phyloP scores from a whole-genome alignment of 2,329 filamentous ascomycete species.

The Orbilia ellipsospora region DNA sequence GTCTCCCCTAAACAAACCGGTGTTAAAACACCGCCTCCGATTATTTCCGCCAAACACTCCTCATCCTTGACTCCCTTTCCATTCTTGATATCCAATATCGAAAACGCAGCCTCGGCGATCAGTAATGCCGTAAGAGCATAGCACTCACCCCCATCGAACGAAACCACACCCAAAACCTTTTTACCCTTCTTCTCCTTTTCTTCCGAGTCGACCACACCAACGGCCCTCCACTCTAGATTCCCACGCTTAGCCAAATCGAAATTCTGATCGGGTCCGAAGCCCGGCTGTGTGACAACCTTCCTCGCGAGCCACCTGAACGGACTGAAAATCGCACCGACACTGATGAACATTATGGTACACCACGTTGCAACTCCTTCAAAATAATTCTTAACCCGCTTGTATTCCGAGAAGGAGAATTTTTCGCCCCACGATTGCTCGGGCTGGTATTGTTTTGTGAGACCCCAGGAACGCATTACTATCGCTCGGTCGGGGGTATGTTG shows the following conservation, averaged over 20 bases:
- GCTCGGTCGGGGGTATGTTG: constrained; percentile 67
- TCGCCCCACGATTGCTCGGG: constrained; percentile 69
- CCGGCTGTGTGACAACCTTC: constrained; percentile 55
- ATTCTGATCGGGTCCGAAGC: constrained; percentile 57
- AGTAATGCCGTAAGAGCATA: constrained; percentile 58
- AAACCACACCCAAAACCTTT: constrained; percentile 57
- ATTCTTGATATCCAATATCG: constrained; percentile 46
- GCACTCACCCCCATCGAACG: constrained; percentile 55
- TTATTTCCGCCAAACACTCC: constrained; percentile 62
- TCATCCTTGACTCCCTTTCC: constrained; percentile 53
- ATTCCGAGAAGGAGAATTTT: constrained; percentile 71
- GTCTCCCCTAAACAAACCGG: constrained; percentile 65
- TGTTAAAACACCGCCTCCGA: constrained; percentile 66
- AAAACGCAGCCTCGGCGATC: constrained; percentile 56
- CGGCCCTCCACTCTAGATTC: constrained; percentile 50
- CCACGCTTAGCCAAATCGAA: constrained; percentile 29
- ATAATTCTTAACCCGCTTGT: constrained; percentile 67
- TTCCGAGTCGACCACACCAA: constrained; percentile 28
- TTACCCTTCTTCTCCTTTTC: constrained; percentile 32
- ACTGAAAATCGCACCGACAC: constrained; percentile 62
- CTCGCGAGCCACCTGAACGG: constrained; percentile 59
- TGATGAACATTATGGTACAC: constrained; percentile 65
- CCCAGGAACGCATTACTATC: constrained; percentile 73
- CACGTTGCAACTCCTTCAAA: constrained; percentile 68
- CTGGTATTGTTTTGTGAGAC: constrained; percentile 64